phyloP scores from a whole-genome alignment of 139 green algal genomes.

The Picochlorum sp. region DNA sequence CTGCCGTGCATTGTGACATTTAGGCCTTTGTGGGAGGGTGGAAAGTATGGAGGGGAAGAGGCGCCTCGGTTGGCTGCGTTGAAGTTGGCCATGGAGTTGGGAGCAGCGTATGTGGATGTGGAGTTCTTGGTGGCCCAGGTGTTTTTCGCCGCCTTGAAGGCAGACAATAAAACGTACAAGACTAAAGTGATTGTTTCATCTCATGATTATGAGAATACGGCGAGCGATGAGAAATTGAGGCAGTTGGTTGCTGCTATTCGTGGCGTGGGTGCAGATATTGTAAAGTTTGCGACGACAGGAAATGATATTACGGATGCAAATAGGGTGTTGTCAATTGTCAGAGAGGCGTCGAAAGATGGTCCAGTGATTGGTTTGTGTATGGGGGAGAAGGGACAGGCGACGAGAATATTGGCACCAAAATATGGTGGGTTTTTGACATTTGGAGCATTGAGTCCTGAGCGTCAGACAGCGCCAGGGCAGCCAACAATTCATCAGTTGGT shows the following conservation, averaged over 20 bases:
- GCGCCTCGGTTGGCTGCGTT: slow-evolving; percentile 55
- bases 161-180: slow-evolving; percentile 11
- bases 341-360: slow-evolving; percentile 27
- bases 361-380: slow-evolving; percentile 87
- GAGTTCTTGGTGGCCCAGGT: slow-evolving; percentile 68
- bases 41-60: slow-evolving; percentile 78
- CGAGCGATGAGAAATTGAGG: slow-evolving; percentile 50
- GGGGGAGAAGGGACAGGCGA: slow-evolving; percentile 78
- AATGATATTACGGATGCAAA: slow-evolving; percentile 67
- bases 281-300: slow-evolving; percentile 88
- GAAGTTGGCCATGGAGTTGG: slow-evolving; percentile 55
- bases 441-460: slow-evolving; percentile 63
- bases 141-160: slow-evolving; percentile 54
- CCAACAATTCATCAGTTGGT: slow-evolving; percentile 38
- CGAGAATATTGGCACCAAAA: slow-evolving; percentile 85
- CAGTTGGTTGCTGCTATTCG: slow-evolving; percentile 46
- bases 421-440: slow-evolving; percentile 93
- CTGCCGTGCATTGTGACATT: slow-evolving; percentile 78
- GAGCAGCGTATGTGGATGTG: slow-evolving; percentile 84
- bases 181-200: slow-evolving; percentile 86
- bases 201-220: slow-evolving; percentile 84
- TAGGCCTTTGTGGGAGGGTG: slow-evolving; percentile 83
- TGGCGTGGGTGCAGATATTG: slow-evolving; percentile 70
- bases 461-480: slow-evolving; percentile 30
- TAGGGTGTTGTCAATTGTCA: slow-evolving; percentile 64